Conservation (phyloP, 495 filamentous ascomycete genomes). For the Chaetomidium leptoderma region DNA sequence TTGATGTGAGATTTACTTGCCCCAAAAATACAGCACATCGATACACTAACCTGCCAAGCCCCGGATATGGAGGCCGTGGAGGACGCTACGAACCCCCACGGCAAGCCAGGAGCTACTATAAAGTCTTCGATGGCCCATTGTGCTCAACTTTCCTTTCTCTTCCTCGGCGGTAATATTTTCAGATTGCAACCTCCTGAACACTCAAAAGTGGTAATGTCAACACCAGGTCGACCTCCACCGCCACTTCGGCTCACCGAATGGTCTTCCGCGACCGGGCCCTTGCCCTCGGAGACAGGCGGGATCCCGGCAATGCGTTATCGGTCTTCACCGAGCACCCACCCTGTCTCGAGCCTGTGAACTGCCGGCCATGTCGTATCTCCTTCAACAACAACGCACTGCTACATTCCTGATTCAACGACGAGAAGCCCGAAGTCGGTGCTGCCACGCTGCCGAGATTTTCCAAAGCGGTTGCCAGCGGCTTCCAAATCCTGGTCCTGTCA, state of each 20-base stretch:
- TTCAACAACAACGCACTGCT: constrained; percentile 8
- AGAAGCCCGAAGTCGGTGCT: constrained; percentile 30
- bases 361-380: constrained; percentile 3
- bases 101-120: background rate
- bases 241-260: background rate
- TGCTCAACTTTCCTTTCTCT: background rate
- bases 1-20: too few relatives aligned
- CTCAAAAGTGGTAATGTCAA: background rate
- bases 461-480: constrained; percentile 8
- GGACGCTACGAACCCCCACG: constrained; percentile 1
- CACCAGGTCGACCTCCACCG: background rate
- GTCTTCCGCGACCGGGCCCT: constrained; percentile 1
- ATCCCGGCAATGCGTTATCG: constrained; percentile 1
- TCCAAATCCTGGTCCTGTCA: constrained; percentile 26
- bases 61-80: background rate
- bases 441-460: background rate
- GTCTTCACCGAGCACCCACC: background rate
- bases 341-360: constrained; percentile 3
- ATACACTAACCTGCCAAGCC: too few relatives aligned
- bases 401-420: constrained; percentile 5
- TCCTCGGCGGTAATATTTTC: background rate
- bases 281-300: background rate
- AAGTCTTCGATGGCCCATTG: background rate
- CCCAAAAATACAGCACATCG: too few relatives aligned
- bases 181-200: too few relatives aligned